Evolutionary conservation across 257 asterid genomes (phyloP).

Genomic region (Salvia miltiorrhiza): DNA sequence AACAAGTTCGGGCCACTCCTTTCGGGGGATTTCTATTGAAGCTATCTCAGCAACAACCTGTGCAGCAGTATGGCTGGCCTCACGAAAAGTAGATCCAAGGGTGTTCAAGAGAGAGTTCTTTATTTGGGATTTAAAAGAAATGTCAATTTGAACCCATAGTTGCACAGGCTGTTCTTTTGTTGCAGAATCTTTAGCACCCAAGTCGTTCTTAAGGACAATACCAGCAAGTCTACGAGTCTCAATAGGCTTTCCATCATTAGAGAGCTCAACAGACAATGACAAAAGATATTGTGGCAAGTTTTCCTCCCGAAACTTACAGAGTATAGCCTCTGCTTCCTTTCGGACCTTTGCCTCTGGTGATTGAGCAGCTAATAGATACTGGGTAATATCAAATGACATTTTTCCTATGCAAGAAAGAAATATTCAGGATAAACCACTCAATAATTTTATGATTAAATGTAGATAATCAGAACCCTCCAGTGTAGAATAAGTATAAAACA

Average conservation of each 20-base stretch:
- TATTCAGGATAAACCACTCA: background rate
- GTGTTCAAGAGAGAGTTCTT: conserved; percentile 57
- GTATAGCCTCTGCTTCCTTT: conserved; percentile 62
- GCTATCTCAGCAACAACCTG: conserved; percentile 89
- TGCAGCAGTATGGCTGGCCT: conserved; percentile 73
- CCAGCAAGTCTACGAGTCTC: conserved; percentile 89
- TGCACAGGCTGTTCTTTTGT: conserved; percentile 57
- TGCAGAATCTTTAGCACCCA: conserved; percentile 77
- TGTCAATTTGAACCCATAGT: conserved; percentile 67
- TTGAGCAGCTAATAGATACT: conserved; percentile 76
- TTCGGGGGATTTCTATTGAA: conserved; percentile 69
- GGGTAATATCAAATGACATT: conserved; percentile 87
- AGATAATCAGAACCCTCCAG: background rate
- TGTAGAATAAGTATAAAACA: background rate
- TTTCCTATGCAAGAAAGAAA: conserved; percentile 26
- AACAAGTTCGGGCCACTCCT: conserved; percentile 88
- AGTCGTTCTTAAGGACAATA: conserved; percentile 66
- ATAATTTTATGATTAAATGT: background rate
- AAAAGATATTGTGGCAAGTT: conserved; percentile 64
- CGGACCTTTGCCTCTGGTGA: conserved; percentile 80
- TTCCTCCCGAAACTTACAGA: conserved; percentile 65
- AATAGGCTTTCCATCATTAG: conserved; percentile 65
- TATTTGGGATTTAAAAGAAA: conserved; percentile 56
- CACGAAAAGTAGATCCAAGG: conserved; percentile 63
- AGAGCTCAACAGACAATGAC: conserved; percentile 69